Conservation (phyloP, 2,329 filamentous ascomycete species). For the Tolypocladium ovalisporum region DNA sequence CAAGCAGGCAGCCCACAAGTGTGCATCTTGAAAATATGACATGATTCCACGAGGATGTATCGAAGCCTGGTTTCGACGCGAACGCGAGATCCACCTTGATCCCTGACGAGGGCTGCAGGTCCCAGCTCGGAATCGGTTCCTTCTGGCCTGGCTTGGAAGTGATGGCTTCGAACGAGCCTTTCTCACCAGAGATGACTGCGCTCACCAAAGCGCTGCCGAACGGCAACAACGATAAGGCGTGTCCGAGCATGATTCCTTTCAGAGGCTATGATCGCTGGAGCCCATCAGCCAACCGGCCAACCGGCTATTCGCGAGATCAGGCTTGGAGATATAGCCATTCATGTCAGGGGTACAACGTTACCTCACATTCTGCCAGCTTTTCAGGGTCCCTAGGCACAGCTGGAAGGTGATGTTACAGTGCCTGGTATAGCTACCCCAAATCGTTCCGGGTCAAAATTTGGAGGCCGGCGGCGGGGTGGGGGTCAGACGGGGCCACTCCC, state of each 20-base stretch:
- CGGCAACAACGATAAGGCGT: conserved; percentile 1
- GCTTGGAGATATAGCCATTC: background rate
- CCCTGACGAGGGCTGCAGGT: conserved; percentile 33
- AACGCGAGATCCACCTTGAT: conserved; percentile 21
- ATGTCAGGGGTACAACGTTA: background rate
- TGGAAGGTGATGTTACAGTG: background rate
- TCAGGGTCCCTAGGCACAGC: background rate
- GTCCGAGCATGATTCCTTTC: conserved; percentile 3
- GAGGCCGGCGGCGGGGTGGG: background rate
- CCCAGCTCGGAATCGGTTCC: conserved; percentile 31
- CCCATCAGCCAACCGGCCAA: too few relatives aligned
- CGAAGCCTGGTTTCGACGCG: conserved; percentile 29
- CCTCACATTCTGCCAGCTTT: background rate
- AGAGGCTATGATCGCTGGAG: background rate
- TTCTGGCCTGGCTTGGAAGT: conserved; percentile 15
- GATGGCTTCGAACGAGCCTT: conserved; percentile 3
- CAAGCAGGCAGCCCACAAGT: conserved; percentile 45
- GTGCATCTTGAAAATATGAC: conserved; percentile 36
- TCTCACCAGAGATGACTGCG: background rate
- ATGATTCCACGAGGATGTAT: conserved; percentile 41
- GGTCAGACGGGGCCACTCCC: background rate
- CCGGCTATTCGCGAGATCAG: background rate
- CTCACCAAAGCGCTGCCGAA: conserved; percentile 1
- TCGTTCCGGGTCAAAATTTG: background rate
- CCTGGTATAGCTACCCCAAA: background rate